Evolutionary conservation across 2,329 filamentous ascomycete genomes (phyloP).

Genomic region (Sporothrix humicola): DNA sequence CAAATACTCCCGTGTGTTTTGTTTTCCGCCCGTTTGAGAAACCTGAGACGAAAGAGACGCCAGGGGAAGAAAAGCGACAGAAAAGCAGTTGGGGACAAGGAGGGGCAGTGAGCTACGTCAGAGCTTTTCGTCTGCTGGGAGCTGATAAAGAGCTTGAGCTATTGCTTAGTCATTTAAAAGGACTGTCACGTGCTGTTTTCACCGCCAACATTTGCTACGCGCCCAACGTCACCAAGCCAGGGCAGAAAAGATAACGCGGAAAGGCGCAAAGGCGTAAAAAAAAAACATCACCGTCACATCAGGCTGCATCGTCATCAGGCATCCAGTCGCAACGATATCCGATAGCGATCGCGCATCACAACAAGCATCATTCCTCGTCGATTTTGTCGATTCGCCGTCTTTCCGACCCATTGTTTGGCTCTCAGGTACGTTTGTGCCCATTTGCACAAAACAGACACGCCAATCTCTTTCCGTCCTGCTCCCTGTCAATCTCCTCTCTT

Average conservation of each 20-base stretch:
- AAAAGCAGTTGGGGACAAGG: background rate
- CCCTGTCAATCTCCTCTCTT: background rate
- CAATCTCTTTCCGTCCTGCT: background rate
- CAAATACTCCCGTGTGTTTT: background rate
- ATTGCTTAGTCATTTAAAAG: background rate
- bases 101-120: constrained; percentile 20
- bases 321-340: background rate
- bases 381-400: background rate
- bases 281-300: background rate
- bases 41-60: constrained; percentile 22
- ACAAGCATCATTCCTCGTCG: background rate
- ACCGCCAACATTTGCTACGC: constrained; percentile 7
- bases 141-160: background rate
- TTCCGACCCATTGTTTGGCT: constrained; percentile 9
- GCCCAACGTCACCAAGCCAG: constrained; percentile 18
- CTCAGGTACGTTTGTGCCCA: constrained; percentile 36
- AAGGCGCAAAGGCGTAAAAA: background rate
- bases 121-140: background rate
- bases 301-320: constrained; percentile 23
- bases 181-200: background rate
- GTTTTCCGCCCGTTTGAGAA: background rate
- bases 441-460: constrained; percentile 19
- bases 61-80: background rate
- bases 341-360: background rate
- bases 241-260: constrained; percentile 18